phyloP scores from a whole-genome alignment of 192 early-diverging fungal species.

The Coemansia sp. region DNA sequence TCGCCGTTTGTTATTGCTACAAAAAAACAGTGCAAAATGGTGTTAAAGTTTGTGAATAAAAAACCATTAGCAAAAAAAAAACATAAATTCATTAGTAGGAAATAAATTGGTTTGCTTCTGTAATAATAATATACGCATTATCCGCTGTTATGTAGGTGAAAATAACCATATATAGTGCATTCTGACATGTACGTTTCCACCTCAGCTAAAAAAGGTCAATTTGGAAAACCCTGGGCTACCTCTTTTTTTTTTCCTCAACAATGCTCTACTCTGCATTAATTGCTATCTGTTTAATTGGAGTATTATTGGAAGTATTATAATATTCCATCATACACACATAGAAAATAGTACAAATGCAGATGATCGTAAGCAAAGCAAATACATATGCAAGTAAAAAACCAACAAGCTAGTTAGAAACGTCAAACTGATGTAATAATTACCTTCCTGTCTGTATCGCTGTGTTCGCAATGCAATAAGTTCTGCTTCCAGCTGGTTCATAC shows the following conservation, averaged over 20 bases:
- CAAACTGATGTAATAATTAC: slow-evolving; percentile 12
- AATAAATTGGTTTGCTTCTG: background rate
- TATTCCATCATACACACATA: background rate
- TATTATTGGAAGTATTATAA: background rate
- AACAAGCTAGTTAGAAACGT: background rate
- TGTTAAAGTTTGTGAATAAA: background rate
- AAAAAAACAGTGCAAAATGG: slow-evolving; percentile 2
- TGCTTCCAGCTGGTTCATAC: slow-evolving; percentile 34
- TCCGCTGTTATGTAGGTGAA: background rate
- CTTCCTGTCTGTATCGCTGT: slow-evolving; percentile 43
- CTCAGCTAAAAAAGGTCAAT: background rate
- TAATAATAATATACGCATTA: background rate
- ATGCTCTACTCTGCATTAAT: slow-evolving; percentile 9
- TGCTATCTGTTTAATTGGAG: slow-evolving; percentile 15
- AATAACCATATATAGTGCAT: background rate
- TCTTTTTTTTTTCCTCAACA: no score
- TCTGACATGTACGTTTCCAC: background rate
- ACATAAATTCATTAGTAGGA: background rate
- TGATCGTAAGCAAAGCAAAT: background rate
- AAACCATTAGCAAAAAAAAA: background rate
- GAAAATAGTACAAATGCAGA: background rate
- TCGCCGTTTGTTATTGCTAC: slow-evolving; percentile 22
- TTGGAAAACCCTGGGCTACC: no score
- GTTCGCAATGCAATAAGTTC: slow-evolving; percentile 31
- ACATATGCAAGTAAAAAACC: background rate